These are phyloP conservation scores for Lantana camara DNA, from an alignment of 257 asterid species.

Conservation along the genomic window DNA sequence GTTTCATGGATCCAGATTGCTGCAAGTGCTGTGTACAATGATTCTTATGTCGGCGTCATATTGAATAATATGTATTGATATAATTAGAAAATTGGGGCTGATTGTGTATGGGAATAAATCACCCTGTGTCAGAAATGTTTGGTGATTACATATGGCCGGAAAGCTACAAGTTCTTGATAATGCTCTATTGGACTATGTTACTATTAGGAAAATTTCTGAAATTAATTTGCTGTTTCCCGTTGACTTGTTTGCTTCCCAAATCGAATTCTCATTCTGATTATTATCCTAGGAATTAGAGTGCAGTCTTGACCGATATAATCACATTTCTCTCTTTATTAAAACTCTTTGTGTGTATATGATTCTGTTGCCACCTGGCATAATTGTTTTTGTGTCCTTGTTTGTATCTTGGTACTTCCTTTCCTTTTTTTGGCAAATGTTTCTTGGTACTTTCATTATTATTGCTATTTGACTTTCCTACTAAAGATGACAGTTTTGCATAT, in stretches of 20 bases:
- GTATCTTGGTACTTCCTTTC: neutral
- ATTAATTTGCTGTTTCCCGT: neutral
- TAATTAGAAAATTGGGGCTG: neutral
- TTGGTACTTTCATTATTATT: conserved; percentile 1
- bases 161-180: neutral
- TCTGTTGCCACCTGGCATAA: neutral
- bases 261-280: neutral
- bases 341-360: neutral
- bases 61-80: conserved; percentile 1
- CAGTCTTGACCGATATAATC: neutral
- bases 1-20: conserved; percentile 4
- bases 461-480: neutral
- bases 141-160: neutral
- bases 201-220: neutral
- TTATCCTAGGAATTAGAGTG: neutral
- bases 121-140: neutral
- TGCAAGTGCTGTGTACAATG: neutral
- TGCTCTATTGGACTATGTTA: neutral
- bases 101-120: neutral
- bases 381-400: neutral
- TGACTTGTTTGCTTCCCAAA: neutral
- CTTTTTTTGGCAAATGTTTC: too few species aligned
- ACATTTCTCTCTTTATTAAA: neutral
- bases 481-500: neutral
- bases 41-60: neutral